Evolutionary conservation across 1,139 yeast genomes (phyloP).

Genomic region (Hansenula lynferdii): DNA sequence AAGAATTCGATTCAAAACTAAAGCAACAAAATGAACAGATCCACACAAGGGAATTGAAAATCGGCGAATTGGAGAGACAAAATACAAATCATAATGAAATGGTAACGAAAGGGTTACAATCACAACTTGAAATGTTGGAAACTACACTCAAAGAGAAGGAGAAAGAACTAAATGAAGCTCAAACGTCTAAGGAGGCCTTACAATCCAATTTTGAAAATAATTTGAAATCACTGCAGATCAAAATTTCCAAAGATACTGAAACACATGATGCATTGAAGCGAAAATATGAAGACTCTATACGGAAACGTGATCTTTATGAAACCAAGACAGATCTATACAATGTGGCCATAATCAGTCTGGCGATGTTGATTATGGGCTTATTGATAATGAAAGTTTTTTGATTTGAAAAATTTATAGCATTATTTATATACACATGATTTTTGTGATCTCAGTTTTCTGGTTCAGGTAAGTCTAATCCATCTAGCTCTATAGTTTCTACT

Average conservation of each 20-base stretch:
- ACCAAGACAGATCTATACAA: background rate
- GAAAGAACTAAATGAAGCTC: background rate
- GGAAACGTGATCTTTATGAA: slow-evolving; percentile 1
- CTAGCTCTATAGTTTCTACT: slow-evolving; percentile 35
- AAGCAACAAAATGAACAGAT: no score
- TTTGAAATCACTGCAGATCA: background rate
- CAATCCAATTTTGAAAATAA: background rate
- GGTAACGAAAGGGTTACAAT: background rate
- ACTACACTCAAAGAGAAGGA: slow-evolving; percentile 1
- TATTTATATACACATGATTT: no score
- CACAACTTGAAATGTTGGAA: background rate
- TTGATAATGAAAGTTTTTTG: background rate
- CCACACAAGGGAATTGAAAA: no score
- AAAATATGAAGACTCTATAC: slow-evolving; percentile 2
- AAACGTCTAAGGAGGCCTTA: background rate
- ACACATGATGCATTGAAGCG: background rate
- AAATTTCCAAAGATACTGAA: background rate
- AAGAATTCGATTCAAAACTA: background rate
- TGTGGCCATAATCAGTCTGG: background rate
- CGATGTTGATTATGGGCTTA: background rate
- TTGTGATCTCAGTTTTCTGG: no score
- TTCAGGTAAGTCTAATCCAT: slow-evolving; percentile 20
- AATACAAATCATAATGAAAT: background rate
- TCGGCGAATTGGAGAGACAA: background rate
- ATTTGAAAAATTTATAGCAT: no score